Conservation (phyloP, 2,329 filamentous ascomycete genomes). For the Aurifilum marmelostoma region DNA sequence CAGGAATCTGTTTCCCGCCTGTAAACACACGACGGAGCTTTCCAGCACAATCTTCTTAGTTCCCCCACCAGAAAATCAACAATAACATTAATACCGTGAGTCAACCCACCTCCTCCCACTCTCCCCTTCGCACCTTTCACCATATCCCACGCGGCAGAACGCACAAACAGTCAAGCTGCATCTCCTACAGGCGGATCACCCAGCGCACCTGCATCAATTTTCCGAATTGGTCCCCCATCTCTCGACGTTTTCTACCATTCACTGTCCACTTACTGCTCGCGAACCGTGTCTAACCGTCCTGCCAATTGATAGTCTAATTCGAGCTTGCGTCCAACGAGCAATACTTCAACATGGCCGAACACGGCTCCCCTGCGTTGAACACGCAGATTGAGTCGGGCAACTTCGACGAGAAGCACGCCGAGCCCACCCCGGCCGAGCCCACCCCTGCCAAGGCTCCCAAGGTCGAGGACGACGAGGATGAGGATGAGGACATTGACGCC, state of each 20-base stretch:
- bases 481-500: slow-evolving; percentile 82
- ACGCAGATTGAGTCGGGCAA: slow-evolving; percentile 67
- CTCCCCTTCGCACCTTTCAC: background rate
- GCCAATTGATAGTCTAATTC: slow-evolving; percentile 30
- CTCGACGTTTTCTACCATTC: too few species aligned
- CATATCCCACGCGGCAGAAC: slow-evolving; percentile 1
- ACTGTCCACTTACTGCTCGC: too few species aligned
- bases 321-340: slow-evolving; percentile 29
- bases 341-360: slow-evolving; percentile 56
- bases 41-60: slow-evolving; percentile 28
- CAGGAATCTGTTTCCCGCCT: slow-evolving; percentile 21
- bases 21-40: slow-evolving; percentile 27
- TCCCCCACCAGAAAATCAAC: slow-evolving; percentile 6
- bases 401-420: slow-evolving; percentile 65
- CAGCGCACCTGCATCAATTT: background rate
- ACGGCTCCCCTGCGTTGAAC: slow-evolving; percentile 60
- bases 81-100: slow-evolving; percentile 26
- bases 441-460: slow-evolving; percentile 43
- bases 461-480: slow-evolving; percentile 66
- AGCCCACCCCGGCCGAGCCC: slow-evolving; percentile 39
- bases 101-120: background rate
- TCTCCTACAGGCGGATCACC: background rate
- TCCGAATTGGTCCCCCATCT: background rate
- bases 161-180: background rate
- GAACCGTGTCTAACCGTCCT: slow-evolving; percentile 31